Conservation (phyloP, 1,284 basidiomycete genomes). For the Rhodotorula sp. region DNA sequence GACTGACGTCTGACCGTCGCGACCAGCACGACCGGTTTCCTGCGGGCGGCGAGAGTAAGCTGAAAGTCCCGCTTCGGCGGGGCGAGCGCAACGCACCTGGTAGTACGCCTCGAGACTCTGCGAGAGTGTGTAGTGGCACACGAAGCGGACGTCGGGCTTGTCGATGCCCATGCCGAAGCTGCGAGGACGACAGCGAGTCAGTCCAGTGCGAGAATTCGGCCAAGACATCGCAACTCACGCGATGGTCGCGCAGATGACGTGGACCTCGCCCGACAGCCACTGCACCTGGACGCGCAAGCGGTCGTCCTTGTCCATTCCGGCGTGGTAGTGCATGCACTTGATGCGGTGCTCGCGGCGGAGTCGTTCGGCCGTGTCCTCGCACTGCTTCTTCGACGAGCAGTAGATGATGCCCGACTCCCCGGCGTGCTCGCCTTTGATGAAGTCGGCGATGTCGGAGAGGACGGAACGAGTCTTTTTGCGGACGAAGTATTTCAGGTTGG, state of each 20-base stretch:
- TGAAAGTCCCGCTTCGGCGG: neutral
- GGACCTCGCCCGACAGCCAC: conserved; percentile 72
- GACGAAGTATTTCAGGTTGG: conserved; percentile 79
- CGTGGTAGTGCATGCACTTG: conserved; percentile 80
- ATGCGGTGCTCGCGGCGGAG: conserved; percentile 62
- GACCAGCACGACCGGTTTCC: conserved; percentile 79
- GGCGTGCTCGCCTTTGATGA: conserved; percentile 64
- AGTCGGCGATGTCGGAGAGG: conserved; percentile 66
- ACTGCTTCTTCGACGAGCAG: conserved; percentile 67
- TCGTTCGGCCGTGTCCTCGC: conserved; percentile 73
- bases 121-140: conserved; percentile 72
- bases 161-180: conserved; percentile 96
- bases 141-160: conserved; percentile 76
- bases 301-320: conserved; percentile 65
- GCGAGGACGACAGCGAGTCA: conserved; percentile 54
- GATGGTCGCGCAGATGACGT: conserved; percentile 85
- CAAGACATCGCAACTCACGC: conserved; percentile 47
- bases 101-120: conserved; percentile 62
- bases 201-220: conserved; percentile 4
- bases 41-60: conserved; percentile 44
- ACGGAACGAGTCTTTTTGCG: conserved; percentile 61
- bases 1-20: conserved; percentile 66
- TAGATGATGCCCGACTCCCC: conserved; percentile 83
- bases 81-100: conserved; percentile 37
- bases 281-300: conserved; percentile 64